Evolutionary conservation across 495 filamentous ascomycete genomes (phyloP).

Genomic region (Cladorrhinum samala): DNA sequence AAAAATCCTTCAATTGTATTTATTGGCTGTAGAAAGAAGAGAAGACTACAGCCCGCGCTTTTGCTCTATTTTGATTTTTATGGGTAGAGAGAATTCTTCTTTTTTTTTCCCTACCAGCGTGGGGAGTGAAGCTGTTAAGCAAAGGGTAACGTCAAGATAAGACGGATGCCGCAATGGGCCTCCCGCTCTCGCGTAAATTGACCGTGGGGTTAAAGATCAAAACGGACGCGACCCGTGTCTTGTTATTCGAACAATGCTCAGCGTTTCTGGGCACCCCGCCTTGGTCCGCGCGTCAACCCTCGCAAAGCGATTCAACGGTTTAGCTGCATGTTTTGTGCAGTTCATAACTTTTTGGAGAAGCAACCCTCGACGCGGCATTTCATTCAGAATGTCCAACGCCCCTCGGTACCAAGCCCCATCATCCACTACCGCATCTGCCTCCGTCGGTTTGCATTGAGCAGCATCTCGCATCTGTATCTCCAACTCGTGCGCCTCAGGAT

Average conservation of each 20-base stretch:
- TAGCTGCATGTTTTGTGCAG: background rate
- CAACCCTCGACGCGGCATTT: background rate
- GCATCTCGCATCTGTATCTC: no score
- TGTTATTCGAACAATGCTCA: background rate
- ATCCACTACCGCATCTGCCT: background rate
- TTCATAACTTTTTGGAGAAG: background rate
- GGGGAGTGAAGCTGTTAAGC: background rate
- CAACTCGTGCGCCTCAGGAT: no score
- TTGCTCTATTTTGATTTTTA: no score
- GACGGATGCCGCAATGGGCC: background rate
- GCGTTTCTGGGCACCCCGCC: background rate
- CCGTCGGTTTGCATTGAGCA: background rate
- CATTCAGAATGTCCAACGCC: background rate
- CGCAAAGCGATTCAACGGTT: background rate
- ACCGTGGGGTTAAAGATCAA: conserved; percentile 1
- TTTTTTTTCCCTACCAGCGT: background rate
- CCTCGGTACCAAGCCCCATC: background rate
- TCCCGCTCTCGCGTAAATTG: conserved; percentile 6
- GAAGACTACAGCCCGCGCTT: no score
- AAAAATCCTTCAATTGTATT: no score
- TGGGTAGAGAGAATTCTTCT: background rate
- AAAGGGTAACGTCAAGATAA: background rate
- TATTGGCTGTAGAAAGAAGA: no score
- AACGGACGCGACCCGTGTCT: background rate
- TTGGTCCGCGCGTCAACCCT: background rate